These are phyloP conservation scores for Suillus subaureus DNA, from an alignment of 768 basidiomycete species.

Conservation along the genomic window DNA sequence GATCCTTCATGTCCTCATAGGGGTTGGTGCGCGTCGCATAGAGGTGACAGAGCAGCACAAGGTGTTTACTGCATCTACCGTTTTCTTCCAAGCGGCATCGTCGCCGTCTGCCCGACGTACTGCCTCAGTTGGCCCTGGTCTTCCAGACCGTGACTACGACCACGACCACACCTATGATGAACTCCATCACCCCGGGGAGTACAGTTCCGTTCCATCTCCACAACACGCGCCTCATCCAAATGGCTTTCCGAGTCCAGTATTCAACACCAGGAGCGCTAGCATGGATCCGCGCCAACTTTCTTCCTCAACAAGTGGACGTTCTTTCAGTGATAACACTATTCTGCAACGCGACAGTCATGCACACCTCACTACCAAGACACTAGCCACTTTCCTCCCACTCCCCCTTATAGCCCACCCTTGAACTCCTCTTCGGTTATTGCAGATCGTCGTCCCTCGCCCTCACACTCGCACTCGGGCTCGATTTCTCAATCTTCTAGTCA, in stretches of 20 bases:
- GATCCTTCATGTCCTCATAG: constrained; percentile 23
- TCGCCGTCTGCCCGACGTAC: constrained; percentile 30
- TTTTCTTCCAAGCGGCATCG: constrained; percentile 72
- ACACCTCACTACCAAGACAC: constrained; percentile 3
- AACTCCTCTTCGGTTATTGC: neutral
- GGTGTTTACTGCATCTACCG: constrained; percentile 69
- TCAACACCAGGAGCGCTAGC: constrained; percentile 10
- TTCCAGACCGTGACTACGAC: constrained; percentile 11
- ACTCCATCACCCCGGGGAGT: neutral
- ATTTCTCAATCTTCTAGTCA: neutral
- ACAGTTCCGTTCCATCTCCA: neutral
- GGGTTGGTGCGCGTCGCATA: constrained; percentile 68
- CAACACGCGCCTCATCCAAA: neutral
- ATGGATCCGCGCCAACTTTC: neutral
- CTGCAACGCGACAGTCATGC: constrained; percentile 9
- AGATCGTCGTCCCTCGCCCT: constrained; percentile 2
- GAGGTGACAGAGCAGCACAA: constrained; percentile 77
- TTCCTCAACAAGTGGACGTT: constrained; percentile 5
- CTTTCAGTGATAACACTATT: constrained; percentile 5
- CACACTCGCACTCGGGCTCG: neutral
- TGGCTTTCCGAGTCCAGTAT: neutral
- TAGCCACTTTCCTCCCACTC: constrained; percentile 23
- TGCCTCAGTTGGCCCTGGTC: constrained; percentile 27
- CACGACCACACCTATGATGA: constrained; percentile 7
- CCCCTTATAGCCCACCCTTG: constrained; percentile 33